Percentiles rank a stretch among this genome's conserved stretches.
Conservation (phyloP, 225 moss, liverwort and hornwort genomes). For the Straminergon stramineum region DNA sequence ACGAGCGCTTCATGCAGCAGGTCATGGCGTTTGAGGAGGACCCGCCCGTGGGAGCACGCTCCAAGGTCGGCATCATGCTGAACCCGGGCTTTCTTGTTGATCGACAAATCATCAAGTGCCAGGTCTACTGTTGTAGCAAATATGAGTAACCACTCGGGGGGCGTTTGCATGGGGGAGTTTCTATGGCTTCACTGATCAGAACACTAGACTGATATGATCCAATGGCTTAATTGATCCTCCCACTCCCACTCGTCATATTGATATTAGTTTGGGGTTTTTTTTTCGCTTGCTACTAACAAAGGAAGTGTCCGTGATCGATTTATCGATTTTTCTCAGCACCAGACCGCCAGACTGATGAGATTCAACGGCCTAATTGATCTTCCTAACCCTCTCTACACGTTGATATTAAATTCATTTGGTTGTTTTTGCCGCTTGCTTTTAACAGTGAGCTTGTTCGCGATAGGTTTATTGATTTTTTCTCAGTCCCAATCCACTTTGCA, state of each 20-base stretch:
- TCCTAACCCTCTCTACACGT: not conserved
- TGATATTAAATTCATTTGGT: not conserved
- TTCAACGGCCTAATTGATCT: not conserved
- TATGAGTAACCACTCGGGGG: not conserved
- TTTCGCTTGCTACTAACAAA: not conserved
- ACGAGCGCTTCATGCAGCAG: constrained; percentile 34
- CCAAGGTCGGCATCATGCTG: constrained; percentile 32
- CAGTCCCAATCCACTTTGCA: not conserved
- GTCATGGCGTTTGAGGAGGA: constrained; percentile 20
- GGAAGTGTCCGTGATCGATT: not conserved
- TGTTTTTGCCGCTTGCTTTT: not conserved
- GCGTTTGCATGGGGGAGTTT: not conserved
- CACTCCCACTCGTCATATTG: not conserved
- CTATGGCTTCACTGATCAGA: not conserved
- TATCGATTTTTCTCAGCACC: no score
- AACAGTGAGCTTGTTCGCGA: not conserved
- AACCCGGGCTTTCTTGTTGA: constrained; percentile 38
- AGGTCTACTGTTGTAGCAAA: constrained; percentile 18
- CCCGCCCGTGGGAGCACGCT: not conserved
- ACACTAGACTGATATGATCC: no score
- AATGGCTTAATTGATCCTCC: not conserved
- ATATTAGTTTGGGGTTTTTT: not conserved
- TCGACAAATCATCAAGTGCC: constrained; percentile 40
- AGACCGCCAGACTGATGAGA: not conserved
- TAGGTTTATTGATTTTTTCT: not conserved